Conservation (phyloP, 768 basidiomycete species). For the Coprinopsis strossmayeri region DNA sequence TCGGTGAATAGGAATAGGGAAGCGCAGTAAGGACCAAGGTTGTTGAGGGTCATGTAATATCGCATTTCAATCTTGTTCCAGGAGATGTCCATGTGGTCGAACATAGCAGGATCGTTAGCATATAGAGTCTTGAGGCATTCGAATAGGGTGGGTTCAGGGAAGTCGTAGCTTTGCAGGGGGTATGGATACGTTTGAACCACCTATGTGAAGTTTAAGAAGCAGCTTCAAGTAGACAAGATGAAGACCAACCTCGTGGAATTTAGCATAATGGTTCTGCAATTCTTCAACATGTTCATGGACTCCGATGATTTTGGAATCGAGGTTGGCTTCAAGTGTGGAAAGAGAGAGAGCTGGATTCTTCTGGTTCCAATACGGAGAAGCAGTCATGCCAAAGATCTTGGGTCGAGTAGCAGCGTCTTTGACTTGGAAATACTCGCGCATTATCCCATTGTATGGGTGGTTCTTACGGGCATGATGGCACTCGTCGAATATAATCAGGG, state of each 20-base stretch:
- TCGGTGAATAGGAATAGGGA: constrained; percentile 66
- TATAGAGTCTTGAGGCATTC: constrained; percentile 30
- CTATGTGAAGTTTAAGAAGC: constrained; percentile 26
- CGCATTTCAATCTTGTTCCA: constrained; percentile 57
- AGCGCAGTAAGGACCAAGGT: constrained; percentile 69
- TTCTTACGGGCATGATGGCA: constrained; percentile 74
- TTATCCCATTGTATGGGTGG: constrained; percentile 73
- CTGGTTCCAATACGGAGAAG: constrained; percentile 81
- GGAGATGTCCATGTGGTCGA: constrained; percentile 48
- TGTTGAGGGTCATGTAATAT: constrained; percentile 52
- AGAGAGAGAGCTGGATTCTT: constrained; percentile 63
- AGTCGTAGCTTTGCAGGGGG: constrained; percentile 44
- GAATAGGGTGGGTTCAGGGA: constrained; percentile 42
- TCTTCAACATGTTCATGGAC: constrained; percentile 68
- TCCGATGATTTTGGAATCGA: constrained; percentile 70
- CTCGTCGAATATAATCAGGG: constrained; percentile 76
- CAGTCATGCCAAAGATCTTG: constrained; percentile 91
- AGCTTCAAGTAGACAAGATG: background rate
- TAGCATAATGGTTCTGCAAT: constrained; percentile 52
- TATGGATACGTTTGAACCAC: constrained; percentile 49
- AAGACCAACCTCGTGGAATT: constrained; percentile 54
- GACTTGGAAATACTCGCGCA: constrained; percentile 59
- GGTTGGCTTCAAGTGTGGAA: constrained; percentile 54
- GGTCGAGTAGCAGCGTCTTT: constrained; percentile 41
- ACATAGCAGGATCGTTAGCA: constrained; percentile 24